Conservation (phyloP, 106 monocot genomes). For the Triglochin maritima region DNA sequence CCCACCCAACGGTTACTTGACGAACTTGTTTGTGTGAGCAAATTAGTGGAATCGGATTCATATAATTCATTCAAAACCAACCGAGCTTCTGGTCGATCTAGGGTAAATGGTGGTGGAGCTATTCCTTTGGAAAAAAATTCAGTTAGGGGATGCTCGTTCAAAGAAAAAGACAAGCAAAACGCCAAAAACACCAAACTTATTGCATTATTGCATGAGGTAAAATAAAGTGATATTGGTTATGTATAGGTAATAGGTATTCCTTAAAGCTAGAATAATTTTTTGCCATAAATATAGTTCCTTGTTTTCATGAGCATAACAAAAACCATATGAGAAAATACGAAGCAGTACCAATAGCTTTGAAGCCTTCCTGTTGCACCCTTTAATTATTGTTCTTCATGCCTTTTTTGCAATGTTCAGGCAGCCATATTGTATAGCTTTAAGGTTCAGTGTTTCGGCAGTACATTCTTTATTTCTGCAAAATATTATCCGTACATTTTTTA, state of each 20-base stretch:
- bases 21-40: conserved; percentile 49
- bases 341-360: too few species aligned
- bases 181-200: conserved; percentile 27
- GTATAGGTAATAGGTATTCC: neutral
- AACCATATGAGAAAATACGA: too few species aligned
- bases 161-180: conserved; percentile 16
- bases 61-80: conserved; percentile 4
- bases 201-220: conserved; percentile 47
- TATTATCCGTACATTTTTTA: too few species aligned
- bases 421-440: too few species aligned
- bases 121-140: neutral
- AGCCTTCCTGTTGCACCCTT: too few species aligned
- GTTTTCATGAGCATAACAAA: too few species aligned
- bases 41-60: conserved; percentile 11
- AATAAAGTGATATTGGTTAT: neutral
- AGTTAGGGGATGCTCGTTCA: neutral
- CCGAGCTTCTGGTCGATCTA: neutral
- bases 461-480: too few species aligned
- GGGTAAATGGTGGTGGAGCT: neutral
- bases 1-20: conserved; percentile 38
- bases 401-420: too few species aligned
- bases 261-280: too few species aligned
- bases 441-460: too few species aligned
- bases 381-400: too few species aligned
- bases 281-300: too few species aligned